Evolutionary conservation across 768 basidiomycete species (phyloP).

Genomic region (Clitopilus passeckerianus): DNA sequence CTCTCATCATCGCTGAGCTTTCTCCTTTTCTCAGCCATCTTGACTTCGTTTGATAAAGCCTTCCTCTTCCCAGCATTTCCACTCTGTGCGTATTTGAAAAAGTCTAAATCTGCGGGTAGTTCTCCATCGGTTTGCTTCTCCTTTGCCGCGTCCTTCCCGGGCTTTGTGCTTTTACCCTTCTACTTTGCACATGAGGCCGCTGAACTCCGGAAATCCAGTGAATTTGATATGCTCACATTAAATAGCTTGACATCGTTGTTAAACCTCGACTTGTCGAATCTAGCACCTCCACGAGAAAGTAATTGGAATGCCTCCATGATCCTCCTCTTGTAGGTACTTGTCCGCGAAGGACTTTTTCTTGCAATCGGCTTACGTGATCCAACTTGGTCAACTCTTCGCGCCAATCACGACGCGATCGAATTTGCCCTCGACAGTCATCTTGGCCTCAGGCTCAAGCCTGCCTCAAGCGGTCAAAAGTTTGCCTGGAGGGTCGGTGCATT

Average conservation of each 20-base stretch:
- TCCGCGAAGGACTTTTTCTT: background rate
- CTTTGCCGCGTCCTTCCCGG: conserved; percentile 7
- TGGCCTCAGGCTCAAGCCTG: too few species aligned
- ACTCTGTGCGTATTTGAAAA: conserved; percentile 81
- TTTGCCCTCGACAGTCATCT: too few species aligned
- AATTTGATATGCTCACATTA: conserved; percentile 36
- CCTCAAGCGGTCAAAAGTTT: too few species aligned
- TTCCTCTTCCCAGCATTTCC: conserved; percentile 48
- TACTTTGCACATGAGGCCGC: conserved; percentile 4
- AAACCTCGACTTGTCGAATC: conserved; percentile 76
- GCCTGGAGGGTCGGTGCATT: too few species aligned
- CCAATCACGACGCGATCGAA: too few species aligned
- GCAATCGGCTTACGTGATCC: background rate
- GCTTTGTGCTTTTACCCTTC: conserved; percentile 9
- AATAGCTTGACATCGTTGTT: conserved; percentile 69
- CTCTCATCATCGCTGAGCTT: conserved; percentile 23
- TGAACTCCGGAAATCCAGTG: conserved; percentile 2
- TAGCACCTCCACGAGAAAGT: conserved; percentile 80
- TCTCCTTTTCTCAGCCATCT: conserved; percentile 26
- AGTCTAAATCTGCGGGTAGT: conserved; percentile 79
- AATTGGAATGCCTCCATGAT: conserved; percentile 85
- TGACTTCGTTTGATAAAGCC: conserved; percentile 10
- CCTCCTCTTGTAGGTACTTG: background rate
- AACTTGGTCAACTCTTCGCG: background rate
- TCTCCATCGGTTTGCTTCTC: conserved; percentile 28